Percentiles rank a stretch among this genome's conserved stretches.
These are phyloP conservation scores for Tulasnella sp. DNA, from an alignment of 768 basidiomycete species.

Conservation along the genomic window DNA sequence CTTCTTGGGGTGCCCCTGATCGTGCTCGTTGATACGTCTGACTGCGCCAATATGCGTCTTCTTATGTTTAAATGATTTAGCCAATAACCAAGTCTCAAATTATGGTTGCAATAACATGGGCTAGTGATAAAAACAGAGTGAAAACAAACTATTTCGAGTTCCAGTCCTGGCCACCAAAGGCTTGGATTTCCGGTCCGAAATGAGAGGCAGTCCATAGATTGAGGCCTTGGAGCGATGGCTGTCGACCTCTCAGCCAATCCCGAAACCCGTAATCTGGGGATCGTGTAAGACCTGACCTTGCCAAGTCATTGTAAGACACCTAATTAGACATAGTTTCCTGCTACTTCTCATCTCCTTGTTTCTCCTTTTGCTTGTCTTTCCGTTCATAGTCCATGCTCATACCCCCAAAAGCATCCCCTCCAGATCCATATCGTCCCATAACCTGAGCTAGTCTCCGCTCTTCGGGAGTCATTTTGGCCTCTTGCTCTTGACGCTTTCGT, in stretches of 20 bases:
- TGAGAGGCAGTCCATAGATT: not conserved
- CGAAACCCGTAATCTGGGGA: not conserved
- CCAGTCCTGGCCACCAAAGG: not conserved
- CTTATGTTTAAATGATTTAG: not conserved
- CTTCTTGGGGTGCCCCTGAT: not conserved
- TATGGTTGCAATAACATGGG: not conserved
- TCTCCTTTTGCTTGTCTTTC: not conserved
- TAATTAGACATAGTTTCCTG: not conserved
- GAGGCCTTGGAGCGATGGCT: not conserved
- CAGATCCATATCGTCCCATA: conserved; percentile 14
- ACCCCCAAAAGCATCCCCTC: not conserved
- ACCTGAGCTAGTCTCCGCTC: conserved; percentile 14
- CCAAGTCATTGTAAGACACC: not conserved
- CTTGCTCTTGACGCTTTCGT: conserved; percentile 8
- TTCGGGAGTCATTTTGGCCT: conserved; percentile 21
- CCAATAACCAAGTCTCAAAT: not conserved
- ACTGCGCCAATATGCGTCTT: not conserved
- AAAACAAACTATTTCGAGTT: not conserved
- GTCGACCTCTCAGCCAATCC: not conserved
- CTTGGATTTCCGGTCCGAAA: not conserved
- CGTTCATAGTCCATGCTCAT: conserved; percentile 13
- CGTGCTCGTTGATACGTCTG: not conserved
- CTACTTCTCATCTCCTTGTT: not conserved
- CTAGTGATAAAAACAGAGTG: not conserved
- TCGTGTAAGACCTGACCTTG: not conserved